phyloP scores from a whole-genome alignment of 208 protist species.

The Blastocrithidia nonstop region DNA sequence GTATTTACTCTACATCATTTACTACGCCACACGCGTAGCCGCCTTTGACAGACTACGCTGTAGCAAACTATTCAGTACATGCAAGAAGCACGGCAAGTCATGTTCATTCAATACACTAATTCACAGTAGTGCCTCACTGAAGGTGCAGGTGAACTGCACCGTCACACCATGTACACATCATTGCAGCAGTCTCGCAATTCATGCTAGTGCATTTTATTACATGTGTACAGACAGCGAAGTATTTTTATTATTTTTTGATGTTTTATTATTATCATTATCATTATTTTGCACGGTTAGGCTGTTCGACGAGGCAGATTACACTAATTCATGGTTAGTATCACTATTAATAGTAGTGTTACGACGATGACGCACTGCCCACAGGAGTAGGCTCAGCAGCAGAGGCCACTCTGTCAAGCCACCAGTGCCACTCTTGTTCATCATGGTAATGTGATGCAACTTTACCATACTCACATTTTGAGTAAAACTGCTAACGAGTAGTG shows the following conservation, averaged over 20 bases:
- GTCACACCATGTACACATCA: slow-evolving; percentile 78
- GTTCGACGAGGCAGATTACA: background rate
- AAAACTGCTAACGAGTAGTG: slow-evolving; percentile 46
- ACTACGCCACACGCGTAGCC: slow-evolving; percentile 59
- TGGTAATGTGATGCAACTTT: slow-evolving; percentile 79
- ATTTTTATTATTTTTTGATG: too few relatives aligned
- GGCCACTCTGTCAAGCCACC: slow-evolving; percentile 67
- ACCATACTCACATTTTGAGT: slow-evolving; percentile 49
- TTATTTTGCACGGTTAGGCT: slow-evolving; percentile 6
- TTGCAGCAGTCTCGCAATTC: slow-evolving; percentile 59
- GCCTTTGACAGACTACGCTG: slow-evolving; percentile 77
- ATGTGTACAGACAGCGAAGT: too few relatives aligned
- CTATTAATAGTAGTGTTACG: background rate
- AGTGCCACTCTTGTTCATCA: slow-evolving; percentile 22
- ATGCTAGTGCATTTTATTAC: slow-evolving; percentile 52
- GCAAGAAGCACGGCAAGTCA: slow-evolving; percentile 63
- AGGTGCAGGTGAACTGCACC: slow-evolving; percentile 46
- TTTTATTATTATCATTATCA: background rate
- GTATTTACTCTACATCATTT: slow-evolving; percentile 23
- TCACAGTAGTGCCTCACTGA: slow-evolving; percentile 62
- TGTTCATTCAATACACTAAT: slow-evolving; percentile 23
- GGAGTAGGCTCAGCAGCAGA: slow-evolving; percentile 57
- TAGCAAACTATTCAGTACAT: slow-evolving; percentile 66
- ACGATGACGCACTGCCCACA: slow-evolving; percentile 48
- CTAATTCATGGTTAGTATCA: background rate